Conservation (phyloP, 2,329 filamentous ascomycete species). For the Penicillium verrucosum region DNA sequence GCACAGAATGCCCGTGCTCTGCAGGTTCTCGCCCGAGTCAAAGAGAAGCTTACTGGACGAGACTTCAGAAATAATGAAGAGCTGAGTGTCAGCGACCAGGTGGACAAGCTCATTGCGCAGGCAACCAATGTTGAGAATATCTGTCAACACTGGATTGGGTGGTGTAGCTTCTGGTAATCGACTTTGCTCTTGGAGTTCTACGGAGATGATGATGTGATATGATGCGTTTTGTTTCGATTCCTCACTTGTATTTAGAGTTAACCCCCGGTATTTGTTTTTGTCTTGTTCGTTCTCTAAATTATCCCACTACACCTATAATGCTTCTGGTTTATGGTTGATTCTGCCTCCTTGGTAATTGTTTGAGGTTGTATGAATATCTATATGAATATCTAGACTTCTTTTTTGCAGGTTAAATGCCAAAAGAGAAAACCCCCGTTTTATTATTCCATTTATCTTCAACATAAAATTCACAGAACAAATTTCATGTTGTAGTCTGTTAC, state of each 20-base stretch:
- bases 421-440: neutral
- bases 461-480: too few relatives aligned
- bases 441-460: neutral
- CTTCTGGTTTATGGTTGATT: neutral
- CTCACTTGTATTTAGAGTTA: constrained; percentile 19
- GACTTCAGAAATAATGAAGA: constrained; percentile 89
- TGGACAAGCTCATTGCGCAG: constrained; percentile 90
- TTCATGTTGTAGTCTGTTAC: neutral
- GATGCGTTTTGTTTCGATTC: constrained; percentile 18
- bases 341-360: neutral
- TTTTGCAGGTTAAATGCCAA: neutral
- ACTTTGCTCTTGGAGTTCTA: constrained; percentile 21
- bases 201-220: constrained; percentile 26
- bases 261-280: constrained; percentile 7
- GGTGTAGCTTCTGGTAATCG: constrained; percentile 92
- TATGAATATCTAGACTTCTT: neutral
- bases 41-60: constrained; percentile 89
- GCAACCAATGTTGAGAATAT: constrained; percentile 96
- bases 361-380: neutral
- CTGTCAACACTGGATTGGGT: constrained; percentile 98
- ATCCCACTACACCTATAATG: neutral
- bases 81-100: constrained; percentile 79
- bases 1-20: constrained; percentile 90
- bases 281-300: constrained; percentile 9
- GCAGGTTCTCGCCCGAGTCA: constrained; percentile 85